Evolutionary conservation across 2,329 filamentous ascomycete genomes (phyloP), one percentile per base, ranked within the genome.

Genomic region (Cercospora sp.): DNA sequence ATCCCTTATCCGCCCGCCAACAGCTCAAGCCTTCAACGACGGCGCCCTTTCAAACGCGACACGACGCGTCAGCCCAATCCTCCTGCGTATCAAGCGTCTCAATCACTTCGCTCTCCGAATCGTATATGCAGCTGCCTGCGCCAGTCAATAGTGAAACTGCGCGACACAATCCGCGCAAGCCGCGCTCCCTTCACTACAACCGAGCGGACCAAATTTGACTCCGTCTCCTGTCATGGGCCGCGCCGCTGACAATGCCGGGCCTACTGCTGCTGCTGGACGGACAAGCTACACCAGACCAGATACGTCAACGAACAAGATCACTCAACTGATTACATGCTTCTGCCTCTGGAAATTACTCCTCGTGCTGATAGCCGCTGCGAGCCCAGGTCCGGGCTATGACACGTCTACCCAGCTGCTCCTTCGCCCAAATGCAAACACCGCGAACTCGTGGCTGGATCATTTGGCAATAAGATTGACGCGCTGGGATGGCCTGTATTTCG

Each of bases 401-500:
- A 94, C 91, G n/a, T 94, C 91, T 6, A 89, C 86, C 6, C 84
- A 85, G 45, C 79, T 87, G 31, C 74, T 85, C 75, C 84, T 80
- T 80, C 73, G 75, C 75, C 66, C 61, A 59, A 39, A 60, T 39
- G 18, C 57, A 18, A 61, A 59, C 60, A 7, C 65, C 26, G 69
- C 74, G 61, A 42, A 72, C 20, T 69, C 70, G 1, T 72, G 71
- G 55, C 69, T 74, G n/a, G 72, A 70, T 78, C 80, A 68, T 73
- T 36, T 90, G 2, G 78, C 83, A 20, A 79, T 84, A 36, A 87
- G 87, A 53, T 81, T 95, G 67, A 88, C 89, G 6, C 85, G 91
- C 77, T 96, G 92, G 92, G 92, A 96, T 78, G 90, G 89, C 33
- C 83, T 96, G 72, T 95, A 94, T 78, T 94, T 90, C 75, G 81